These are phyloP conservation scores for Poronia punctata DNA, from an alignment of 495 filamentous ascomycete species.

Conservation along the genomic window DNA sequence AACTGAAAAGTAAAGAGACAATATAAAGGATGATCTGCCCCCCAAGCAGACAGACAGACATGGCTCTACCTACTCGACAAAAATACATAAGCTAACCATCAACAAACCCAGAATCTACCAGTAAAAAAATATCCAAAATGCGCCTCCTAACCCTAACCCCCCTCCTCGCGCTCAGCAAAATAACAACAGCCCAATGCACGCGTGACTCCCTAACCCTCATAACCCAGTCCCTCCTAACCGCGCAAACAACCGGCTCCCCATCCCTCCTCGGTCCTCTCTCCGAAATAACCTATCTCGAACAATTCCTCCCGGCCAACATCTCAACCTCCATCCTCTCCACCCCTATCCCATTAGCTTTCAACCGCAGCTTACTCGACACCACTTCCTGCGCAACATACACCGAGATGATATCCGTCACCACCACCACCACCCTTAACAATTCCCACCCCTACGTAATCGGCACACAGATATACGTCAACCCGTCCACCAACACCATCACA, in stretches of 20 bases:
- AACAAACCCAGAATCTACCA: too few species aligned
- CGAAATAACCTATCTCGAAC: slow-evolving; percentile 31
- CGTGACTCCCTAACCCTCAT: slow-evolving; percentile 33
- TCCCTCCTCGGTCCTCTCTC: slow-evolving; percentile 22
- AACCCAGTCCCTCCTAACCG: slow-evolving; percentile 36
- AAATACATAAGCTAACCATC: slow-evolving; percentile 1
- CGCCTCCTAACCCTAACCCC: slow-evolving; percentile 16
- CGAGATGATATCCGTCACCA: slow-evolving; percentile 40
- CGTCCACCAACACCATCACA: slow-evolving; percentile 16
- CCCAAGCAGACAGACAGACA: slow-evolving; percentile 9
- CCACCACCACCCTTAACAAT: too few species aligned
- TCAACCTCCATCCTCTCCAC: slow-evolving; percentile 31
- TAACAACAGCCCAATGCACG: slow-evolving; percentile 26
- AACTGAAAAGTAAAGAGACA: too few species aligned
- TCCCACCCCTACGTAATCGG: slow-evolving; percentile 43
- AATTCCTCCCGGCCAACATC: slow-evolving; percentile 33
- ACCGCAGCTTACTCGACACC: slow-evolving; percentile 40
- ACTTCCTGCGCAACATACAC: slow-evolving; percentile 46
- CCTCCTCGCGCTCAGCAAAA: too few species aligned
- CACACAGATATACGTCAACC: slow-evolving; percentile 36
- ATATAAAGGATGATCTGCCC: too few species aligned
- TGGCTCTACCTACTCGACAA: slow-evolving; percentile 5
- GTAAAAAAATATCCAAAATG: too few species aligned
- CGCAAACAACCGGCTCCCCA: slow-evolving; percentile 36
- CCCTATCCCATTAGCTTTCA: slow-evolving; percentile 41